phyloP scores from a whole-genome alignment of 164 flowering plant species.

The Magnolia sinica region DNA sequence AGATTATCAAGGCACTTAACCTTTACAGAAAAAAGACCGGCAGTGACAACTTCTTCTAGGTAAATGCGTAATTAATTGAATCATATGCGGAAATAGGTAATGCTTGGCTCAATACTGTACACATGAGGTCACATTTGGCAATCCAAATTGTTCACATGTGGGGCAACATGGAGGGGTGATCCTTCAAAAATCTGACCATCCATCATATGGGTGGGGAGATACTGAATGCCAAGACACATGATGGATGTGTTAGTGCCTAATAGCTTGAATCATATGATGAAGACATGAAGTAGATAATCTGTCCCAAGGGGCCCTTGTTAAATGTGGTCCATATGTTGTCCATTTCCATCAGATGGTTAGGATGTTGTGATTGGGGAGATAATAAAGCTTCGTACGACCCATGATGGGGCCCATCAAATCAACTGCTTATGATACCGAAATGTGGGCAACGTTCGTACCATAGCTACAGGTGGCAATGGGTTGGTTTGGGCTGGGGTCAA shows the following conservation, averaged over 20 bases:
- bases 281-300: neutral
- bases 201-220: neutral
- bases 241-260: neutral
- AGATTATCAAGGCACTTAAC: slow-evolving; percentile 92
- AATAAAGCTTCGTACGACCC: neutral
- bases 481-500: too few species aligned
- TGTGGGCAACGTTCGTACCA: neutral
- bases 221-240: neutral
- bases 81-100: neutral
- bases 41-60: slow-evolving; percentile 77
- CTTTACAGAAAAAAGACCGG: slow-evolving; percentile 90
- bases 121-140: neutral
- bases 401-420: neutral
- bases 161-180: neutral
- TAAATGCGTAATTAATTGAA: slow-evolving; percentile 21
- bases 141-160: neutral
- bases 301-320: too few species aligned
- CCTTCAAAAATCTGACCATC: neutral
- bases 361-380: too few species aligned
- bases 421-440: neutral
- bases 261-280: neutral
- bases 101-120: neutral
- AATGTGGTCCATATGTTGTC: too few species aligned
- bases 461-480: too few species aligned
- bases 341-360: too few species aligned